Evolutionary conservation across 2,329 filamentous ascomycete genomes (phyloP).

Genomic region (Cladophialophora chaetospira): DNA sequence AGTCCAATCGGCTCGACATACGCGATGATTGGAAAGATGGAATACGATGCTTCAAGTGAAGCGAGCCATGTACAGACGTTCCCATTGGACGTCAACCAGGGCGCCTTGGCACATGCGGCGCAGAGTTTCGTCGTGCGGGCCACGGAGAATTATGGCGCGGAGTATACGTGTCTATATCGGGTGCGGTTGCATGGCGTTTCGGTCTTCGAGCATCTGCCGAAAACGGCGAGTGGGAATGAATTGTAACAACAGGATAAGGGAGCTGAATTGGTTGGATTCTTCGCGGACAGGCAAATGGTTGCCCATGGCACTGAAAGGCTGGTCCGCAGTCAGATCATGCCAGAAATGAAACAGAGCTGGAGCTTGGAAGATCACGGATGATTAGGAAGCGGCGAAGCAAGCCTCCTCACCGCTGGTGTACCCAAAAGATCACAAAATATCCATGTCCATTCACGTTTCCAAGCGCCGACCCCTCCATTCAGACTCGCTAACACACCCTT

Average conservation of each 20-base stretch:
- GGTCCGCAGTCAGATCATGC: neutral
- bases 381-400: no score
- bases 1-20: conserved; percentile 20
- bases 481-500: neutral
- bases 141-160: conserved; percentile 47
- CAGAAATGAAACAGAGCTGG: no score
- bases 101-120: conserved; percentile 27
- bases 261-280: no score
- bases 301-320: no score
- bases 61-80: conserved; percentile 44
- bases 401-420: no score
- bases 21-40: conserved; percentile 27
- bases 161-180: conserved; percentile 51
- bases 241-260: no score
- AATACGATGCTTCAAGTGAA: conserved; percentile 28
- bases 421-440: no score
- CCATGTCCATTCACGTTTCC: neutral
- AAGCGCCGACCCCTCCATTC: neutral
- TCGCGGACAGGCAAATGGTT: no score
- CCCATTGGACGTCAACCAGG: conserved; percentile 38
- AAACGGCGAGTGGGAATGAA: no score
- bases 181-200: conserved; percentile 45
- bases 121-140: conserved; percentile 46
- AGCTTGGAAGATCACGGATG: no score
- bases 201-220: conserved; percentile 1